A percentile compares a stretch with the other conserved stretches of the same genome.
phyloP scores from a whole-genome alignment of 192 early-diverging fungal genomes.

The Entophlyctis luteolus region DNA sequence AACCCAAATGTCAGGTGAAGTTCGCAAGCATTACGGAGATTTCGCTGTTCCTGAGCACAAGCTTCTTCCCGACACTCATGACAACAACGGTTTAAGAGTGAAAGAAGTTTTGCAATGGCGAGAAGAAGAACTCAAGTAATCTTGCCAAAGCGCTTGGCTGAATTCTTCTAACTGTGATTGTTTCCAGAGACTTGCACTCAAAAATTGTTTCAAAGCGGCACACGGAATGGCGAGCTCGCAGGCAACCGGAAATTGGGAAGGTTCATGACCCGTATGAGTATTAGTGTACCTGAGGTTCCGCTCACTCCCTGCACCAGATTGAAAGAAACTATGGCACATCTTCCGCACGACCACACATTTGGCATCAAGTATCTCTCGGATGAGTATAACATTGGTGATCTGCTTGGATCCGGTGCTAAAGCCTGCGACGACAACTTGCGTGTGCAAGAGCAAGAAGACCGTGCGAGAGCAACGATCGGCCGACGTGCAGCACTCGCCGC shows the following conservation, averaged over 20 bases:
- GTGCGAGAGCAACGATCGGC: conserved; percentile 17
- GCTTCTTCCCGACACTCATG: conserved; percentile 12
- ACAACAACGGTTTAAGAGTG: conserved; percentile 32
- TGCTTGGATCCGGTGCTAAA: conserved; percentile 25
- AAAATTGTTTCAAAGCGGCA: conserved; percentile 26
- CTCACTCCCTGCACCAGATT: conserved; percentile 21
- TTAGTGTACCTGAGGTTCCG: not conserved
- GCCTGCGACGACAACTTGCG: not conserved
- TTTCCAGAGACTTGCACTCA: conserved; percentile 24
- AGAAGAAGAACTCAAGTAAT: conserved; percentile 25
- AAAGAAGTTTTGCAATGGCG: conserved; percentile 33
- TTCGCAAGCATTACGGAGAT: conserved; percentile 26
- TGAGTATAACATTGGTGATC: conserved; percentile 36
- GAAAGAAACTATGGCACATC: conserved; percentile 34
- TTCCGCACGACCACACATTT: conserved; percentile 33
- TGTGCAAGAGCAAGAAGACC: not conserved
- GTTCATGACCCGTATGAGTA: conserved; percentile 37
- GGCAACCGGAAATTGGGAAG: conserved; percentile 31
- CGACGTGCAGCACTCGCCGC: conserved; percentile 5
- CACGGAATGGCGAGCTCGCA: conserved; percentile 24
- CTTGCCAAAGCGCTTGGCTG: too few relatives aligned
- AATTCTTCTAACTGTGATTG: not conserved
- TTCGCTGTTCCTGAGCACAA: conserved; percentile 23
- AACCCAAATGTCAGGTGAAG: not conserved
- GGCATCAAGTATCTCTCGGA: conserved; percentile 29